Percentiles rank a stretch among this genome's conserved stretches.
Evolutionary conservation across 2,329 filamentous ascomycete species (phyloP).

Genomic region (Podosphaera fusca): DNA sequence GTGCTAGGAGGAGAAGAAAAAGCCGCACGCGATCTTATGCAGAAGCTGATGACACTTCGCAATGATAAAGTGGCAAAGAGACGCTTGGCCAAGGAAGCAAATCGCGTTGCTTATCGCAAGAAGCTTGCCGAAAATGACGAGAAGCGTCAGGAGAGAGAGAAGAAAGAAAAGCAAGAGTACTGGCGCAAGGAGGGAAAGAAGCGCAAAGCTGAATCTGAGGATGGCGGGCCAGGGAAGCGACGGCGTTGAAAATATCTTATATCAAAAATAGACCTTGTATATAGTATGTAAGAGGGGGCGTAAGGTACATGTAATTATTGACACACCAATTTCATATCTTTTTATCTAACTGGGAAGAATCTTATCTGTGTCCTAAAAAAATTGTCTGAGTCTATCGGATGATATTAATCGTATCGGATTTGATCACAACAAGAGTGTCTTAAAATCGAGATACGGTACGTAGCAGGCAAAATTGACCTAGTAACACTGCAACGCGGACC

Average conservation of each 20-base stretch:
- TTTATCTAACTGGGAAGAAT: too few relatives aligned
- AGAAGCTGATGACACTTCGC: slow-evolving; percentile 72
- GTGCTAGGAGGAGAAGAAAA: slow-evolving; percentile 68
- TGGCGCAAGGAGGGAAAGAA: slow-evolving; percentile 82
- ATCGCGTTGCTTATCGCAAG: slow-evolving; percentile 55
- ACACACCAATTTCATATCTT: too few relatives aligned
- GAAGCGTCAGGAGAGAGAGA: slow-evolving; percentile 70
- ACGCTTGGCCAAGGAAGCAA: slow-evolving; percentile 67
- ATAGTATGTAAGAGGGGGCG: too few relatives aligned
- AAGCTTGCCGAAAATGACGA: slow-evolving; percentile 61
- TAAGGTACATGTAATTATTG: too few relatives aligned
- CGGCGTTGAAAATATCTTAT: slow-evolving; percentile 3
- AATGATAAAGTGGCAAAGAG: slow-evolving; percentile 82
- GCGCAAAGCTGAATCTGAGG: slow-evolving; percentile 32
- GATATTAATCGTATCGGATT: too few relatives aligned
- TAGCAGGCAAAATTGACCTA: too few relatives aligned
- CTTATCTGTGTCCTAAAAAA: too few relatives aligned
- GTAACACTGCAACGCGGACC: too few relatives aligned
- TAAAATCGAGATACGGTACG: too few relatives aligned
- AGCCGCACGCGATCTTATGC: slow-evolving; percentile 68
- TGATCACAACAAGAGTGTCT: too few relatives aligned
- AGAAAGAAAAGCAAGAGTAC: slow-evolving; percentile 76
- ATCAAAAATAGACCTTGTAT: background rate
- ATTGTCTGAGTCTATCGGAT: too few relatives aligned
- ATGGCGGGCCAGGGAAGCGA: slow-evolving; percentile 20